These are phyloP conservation scores for Mantamonas sphyraenae DNA, from an alignment of 78 protist genomes.

Conservation along the genomic window DNA sequence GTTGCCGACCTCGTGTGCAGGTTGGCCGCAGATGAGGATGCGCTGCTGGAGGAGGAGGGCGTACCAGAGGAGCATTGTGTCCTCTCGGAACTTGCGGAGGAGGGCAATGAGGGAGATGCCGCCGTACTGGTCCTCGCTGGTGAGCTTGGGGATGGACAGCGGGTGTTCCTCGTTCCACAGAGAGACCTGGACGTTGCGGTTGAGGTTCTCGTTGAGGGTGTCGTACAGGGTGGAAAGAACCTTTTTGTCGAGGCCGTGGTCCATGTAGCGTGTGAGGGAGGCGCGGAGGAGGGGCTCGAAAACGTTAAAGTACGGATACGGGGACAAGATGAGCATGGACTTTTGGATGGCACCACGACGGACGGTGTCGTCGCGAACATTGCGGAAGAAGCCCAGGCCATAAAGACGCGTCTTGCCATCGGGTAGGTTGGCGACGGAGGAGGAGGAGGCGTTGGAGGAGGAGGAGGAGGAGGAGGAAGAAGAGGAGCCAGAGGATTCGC, in stretches of 20 bases:
- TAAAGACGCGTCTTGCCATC: neutral
- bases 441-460: too few relatives aligned
- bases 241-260: too few relatives aligned
- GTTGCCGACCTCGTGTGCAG: slow-evolving; percentile 20
- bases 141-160: slow-evolving; percentile 11
- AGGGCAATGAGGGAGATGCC: slow-evolving; percentile 9
- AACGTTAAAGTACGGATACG: slow-evolving; percentile 6
- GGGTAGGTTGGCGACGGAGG: too few relatives aligned
- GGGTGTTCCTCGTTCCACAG: slow-evolving; percentile 16
- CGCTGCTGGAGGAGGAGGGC: neutral
- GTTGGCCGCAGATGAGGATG: neutral
- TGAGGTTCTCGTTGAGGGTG: too few relatives aligned
- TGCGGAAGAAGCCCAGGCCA: slow-evolving; percentile 5
- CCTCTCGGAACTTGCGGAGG: neutral
- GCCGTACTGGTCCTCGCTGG: slow-evolving; percentile 16
- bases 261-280: neutral
- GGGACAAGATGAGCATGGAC: slow-evolving; percentile 12
- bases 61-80: slow-evolving; percentile 24
- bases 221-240: too few relatives aligned
- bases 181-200: too few relatives aligned
- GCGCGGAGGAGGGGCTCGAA: neutral
- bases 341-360: slow-evolving; percentile 23
- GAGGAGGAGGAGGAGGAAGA: too few relatives aligned
- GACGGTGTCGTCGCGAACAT: slow-evolving; percentile 10
- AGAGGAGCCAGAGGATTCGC: too few relatives aligned